Evolutionary conservation across 768 basidiomycete genomes (phyloP).

Genomic region (Russula abietina): DNA sequence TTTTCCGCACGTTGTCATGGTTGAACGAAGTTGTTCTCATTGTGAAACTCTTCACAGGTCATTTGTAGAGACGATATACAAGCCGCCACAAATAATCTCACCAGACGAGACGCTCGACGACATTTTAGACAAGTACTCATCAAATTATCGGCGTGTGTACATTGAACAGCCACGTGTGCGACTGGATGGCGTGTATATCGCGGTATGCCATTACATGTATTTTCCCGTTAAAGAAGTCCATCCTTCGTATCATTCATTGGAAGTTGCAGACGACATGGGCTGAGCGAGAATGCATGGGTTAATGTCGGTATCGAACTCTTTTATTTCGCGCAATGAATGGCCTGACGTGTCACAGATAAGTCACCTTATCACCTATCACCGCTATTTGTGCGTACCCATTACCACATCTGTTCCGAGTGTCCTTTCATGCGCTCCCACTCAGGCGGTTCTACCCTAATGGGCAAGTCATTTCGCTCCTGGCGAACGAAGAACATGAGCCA

Average conservation of each 20-base stretch:
- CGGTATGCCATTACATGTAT: slow-evolving; percentile 86
- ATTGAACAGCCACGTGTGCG: slow-evolving; percentile 83
- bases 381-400: slow-evolving; percentile 63
- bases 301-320: slow-evolving; percentile 51
- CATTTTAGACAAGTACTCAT: slow-evolving; percentile 45
- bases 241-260: slow-evolving; percentile 13
- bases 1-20: neutral
- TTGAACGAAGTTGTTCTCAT: slow-evolving; percentile 2
- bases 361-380: slow-evolving; percentile 88
- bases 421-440: neutral
- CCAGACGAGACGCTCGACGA: slow-evolving; percentile 43
- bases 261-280: slow-evolving; percentile 54
- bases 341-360: slow-evolving; percentile 45
- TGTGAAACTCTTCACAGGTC: slow-evolving; percentile 38
- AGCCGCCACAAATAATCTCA: slow-evolving; percentile 69
- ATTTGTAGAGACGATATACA: slow-evolving; percentile 60
- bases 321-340: neutral
- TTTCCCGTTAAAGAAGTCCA: slow-evolving; percentile 27
- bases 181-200: slow-evolving; percentile 85
- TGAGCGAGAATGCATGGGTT: slow-evolving; percentile 83
- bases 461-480: slow-evolving; percentile 75
- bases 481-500: slow-evolving; percentile 71
- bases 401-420: neutral
- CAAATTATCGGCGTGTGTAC: slow-evolving; percentile 67
- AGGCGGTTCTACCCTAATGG: slow-evolving; percentile 88